Conservation (phyloP, 2,329 filamentous ascomycete genomes). For the Xylariaceae sp. region DNA sequence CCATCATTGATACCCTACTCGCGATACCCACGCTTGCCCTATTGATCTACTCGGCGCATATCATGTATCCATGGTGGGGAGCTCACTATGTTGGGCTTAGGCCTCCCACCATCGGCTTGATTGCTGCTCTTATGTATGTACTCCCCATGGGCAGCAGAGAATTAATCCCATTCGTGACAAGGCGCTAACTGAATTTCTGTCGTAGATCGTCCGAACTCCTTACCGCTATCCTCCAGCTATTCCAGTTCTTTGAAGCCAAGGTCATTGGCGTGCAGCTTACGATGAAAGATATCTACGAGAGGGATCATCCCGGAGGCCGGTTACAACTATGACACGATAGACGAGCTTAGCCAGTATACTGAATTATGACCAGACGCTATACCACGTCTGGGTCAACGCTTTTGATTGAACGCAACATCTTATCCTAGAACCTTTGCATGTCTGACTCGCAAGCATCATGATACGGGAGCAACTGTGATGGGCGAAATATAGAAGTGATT, state of each 20-base stretch:
- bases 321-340: constrained; percentile 19
- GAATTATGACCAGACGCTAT: too few relatives aligned
- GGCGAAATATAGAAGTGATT: too few relatives aligned
- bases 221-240: constrained; percentile 25
- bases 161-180: neutral
- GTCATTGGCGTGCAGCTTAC: constrained; percentile 24
- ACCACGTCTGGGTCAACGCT: too few relatives aligned
- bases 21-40: constrained; percentile 21
- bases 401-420: too few relatives aligned
- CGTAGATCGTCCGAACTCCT: constrained; percentile 21
- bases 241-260: constrained; percentile 27
- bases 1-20: constrained; percentile 22
- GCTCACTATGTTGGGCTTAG: constrained; percentile 25
- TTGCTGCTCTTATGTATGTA: constrained; percentile 25
- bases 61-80: constrained; percentile 28
- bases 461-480: too few relatives aligned
- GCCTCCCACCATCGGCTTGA: constrained; percentile 25
- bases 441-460: too few relatives aligned
- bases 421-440: too few relatives aligned
- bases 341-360: too few relatives aligned
- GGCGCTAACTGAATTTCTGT: neutral
- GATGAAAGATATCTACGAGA: constrained; percentile 27
- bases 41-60: constrained; percentile 25
- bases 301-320: constrained; percentile 19
- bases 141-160: neutral